Evolutionary conservation across 805 yeast genomes (phyloP), one percentile per base, ranked within the genome.

Genomic region (Saturnispora quitensis): DNA sequence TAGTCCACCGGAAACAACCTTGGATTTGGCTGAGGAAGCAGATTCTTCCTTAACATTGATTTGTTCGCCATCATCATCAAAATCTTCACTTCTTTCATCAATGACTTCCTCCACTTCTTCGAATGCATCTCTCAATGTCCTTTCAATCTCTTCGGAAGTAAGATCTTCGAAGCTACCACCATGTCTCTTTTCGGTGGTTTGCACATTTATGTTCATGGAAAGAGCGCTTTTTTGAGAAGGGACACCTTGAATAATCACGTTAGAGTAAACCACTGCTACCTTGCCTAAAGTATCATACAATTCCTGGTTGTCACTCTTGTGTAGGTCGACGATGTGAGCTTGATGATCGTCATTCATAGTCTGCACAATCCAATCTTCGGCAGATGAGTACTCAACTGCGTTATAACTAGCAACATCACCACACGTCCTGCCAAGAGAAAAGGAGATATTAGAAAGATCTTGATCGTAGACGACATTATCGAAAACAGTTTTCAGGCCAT

Each of bases 1-100:
- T 52, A 86, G 67, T 51, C 75, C 75, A 12, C 72, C 67, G 42
- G 58, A 59, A 43, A 56, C 53, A 15, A 44, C 52, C 6, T 53
- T 46, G 20, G 51, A 20, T 17, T 50, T 48, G 24, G 20, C 44
- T 22, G 50, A 20, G 33, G 40, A 15, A 7, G 10, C 24, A 28
- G 22, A 10, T n/a, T 12, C 17, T 17, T 25, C 13, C 15, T 28
- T 28, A 5, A 10, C 22, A 40, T 15, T 43, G 8, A 24, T 17
- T 34, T 4, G 43, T 15, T 51, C 45, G n/a, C 45, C 2, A 34
- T 25, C 48, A 17, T 33, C 24, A 6, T 20, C 35, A n/a, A 27
- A 12, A n/a, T 13, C 17, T 10, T 24, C 46, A 3, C 9, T 43
- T 24, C 49, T 53, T n/a, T 55, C 55, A 13, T 60, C 56, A 33